Percentiles rank a stretch among this genome's conserved stretches.
Evolutionary conservation across 768 basidiomycete species (phyloP).

Genomic region (Roridomyces roridus): DNA sequence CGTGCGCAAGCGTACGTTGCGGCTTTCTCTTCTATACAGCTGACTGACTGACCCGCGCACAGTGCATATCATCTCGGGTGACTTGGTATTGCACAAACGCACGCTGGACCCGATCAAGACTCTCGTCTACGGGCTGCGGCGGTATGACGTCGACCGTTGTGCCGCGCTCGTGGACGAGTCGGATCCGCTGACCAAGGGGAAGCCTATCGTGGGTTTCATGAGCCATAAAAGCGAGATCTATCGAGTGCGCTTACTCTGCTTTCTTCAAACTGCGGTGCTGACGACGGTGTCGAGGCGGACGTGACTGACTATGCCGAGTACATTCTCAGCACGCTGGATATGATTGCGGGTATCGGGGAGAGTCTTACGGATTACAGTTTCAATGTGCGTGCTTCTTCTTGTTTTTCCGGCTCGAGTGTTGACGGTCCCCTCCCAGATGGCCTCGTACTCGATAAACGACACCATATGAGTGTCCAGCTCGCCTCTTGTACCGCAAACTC

Average conservation of each 20-base stretch:
- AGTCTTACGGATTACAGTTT: conserved; percentile 76
- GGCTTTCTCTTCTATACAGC: not conserved
- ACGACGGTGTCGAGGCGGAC: conserved; percentile 55
- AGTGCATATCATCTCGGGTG: conserved; percentile 80
- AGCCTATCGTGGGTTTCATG: conserved; percentile 53
- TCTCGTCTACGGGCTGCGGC: conserved; percentile 65
- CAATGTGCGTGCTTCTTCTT: conserved; percentile 51
- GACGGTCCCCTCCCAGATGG: conserved; percentile 44
- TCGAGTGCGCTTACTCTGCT: conserved; percentile 55
- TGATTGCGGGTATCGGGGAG: conserved; percentile 69
- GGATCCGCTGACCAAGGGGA: conserved; percentile 22
- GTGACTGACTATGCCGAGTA: conserved; percentile 78
- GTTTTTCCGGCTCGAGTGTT: not conserved
- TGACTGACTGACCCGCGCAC: not conserved
- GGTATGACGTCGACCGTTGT: conserved; percentile 67
- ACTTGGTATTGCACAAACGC: conserved; percentile 73
- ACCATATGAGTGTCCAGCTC: conserved; percentile 52
- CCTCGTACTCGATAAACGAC: conserved; percentile 71
- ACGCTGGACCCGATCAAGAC: conserved; percentile 74
- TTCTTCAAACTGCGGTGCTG: not conserved
- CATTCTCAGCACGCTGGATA: conserved; percentile 67
- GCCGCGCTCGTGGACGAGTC: conserved; percentile 51
- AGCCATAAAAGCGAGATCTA: conserved; percentile 72
- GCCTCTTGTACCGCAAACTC: not conserved
- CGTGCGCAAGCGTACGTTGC: conserved; percentile 58